phyloP scores from a whole-genome alignment of 2,329 filamentous ascomycete genomes.

The Geosmithia putterillii region DNA sequence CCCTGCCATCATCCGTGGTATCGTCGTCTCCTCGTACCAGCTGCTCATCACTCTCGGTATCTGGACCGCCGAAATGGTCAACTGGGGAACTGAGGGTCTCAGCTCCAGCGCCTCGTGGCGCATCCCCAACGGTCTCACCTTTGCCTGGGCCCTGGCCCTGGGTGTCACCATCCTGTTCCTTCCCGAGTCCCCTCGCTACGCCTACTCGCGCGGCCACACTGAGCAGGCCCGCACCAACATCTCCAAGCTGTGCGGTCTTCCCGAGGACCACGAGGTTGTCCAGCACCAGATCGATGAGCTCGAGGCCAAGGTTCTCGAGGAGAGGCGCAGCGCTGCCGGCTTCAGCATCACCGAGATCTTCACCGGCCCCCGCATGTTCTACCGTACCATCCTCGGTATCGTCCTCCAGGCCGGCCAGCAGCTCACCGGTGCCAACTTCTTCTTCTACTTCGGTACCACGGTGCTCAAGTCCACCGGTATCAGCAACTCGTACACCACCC shows the following conservation, averaged over 20 bases:
- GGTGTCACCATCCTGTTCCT: conserved; percentile 37
- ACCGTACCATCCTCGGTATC: conserved; percentile 51
- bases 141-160: conserved; percentile 41
- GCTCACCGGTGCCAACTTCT: conserved; percentile 56
- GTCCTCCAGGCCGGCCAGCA: conserved; percentile 54
- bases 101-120: conserved; percentile 43
- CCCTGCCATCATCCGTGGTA: conserved; percentile 50
- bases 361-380: conserved; percentile 53
- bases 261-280: conserved; percentile 24
- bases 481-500: conserved; percentile 51
- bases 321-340: conserved; percentile 29
- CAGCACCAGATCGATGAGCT: conserved; percentile 39
- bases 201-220: not conserved
- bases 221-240: conserved; percentile 15
- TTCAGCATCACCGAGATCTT: conserved; percentile 48
- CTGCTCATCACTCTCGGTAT: conserved; percentile 60
- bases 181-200: conserved; percentile 14
- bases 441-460: conserved; percentile 54
- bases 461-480: conserved; percentile 57
- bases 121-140: conserved; percentile 45
- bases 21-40: conserved; percentile 53
- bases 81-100: conserved; percentile 44
- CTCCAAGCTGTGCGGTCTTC: conserved; percentile 29
- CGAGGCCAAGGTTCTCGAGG: conserved; percentile 34
- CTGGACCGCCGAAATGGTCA: conserved; percentile 43